These are phyloP conservation scores for Entomortierella beljakovae DNA, from an alignment of 192 early-diverging fungal species.

Conservation along the genomic window DNA sequence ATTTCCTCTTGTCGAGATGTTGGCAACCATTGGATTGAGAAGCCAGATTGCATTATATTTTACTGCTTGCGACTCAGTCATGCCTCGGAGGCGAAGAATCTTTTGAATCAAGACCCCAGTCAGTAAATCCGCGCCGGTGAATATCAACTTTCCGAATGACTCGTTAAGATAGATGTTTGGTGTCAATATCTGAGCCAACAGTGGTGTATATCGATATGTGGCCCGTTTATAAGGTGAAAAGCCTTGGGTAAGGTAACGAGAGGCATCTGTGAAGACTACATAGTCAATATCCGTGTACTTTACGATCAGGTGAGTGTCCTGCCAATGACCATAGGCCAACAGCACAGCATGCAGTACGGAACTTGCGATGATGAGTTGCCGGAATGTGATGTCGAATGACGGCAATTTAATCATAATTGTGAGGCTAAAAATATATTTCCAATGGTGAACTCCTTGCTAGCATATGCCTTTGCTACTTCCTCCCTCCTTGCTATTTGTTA, in stretches of 20 bases:
- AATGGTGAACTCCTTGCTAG: not conserved
- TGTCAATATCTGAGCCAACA: slow-evolving; percentile 90
- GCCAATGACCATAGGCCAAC: slow-evolving; percentile 87
- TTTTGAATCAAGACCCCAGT: slow-evolving; percentile 78
- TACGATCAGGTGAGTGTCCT: slow-evolving; percentile 89
- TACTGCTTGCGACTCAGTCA: slow-evolving; percentile 60
- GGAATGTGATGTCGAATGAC: slow-evolving; percentile 31
- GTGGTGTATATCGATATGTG: slow-evolving; percentile 97
- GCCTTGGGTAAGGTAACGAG: slow-evolving; percentile 77
- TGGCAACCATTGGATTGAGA: slow-evolving; percentile 96
- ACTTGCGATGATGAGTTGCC: slow-evolving; percentile 42
- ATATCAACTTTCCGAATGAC: slow-evolving; percentile 94
- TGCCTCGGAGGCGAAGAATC: slow-evolving; percentile 66
- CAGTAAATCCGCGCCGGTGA: slow-evolving; percentile 82
- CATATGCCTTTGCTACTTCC: not conserved
- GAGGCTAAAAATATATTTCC: too few species aligned
- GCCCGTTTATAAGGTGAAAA: slow-evolving; percentile 88
- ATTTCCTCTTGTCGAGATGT: slow-evolving; percentile 95
- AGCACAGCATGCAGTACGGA: slow-evolving; percentile 53
- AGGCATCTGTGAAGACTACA: slow-evolving; percentile 95
- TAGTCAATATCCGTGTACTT: slow-evolving; percentile 99
- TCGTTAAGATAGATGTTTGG: slow-evolving; percentile 82
- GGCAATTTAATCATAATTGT: slow-evolving; percentile 12
- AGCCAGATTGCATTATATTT: slow-evolving; percentile 81
- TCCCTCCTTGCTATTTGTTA: not conserved